phyloP scores from a whole-genome alignment of 495 filamentous ascomycete genomes.

The Lophium mytilinum region DNA sequence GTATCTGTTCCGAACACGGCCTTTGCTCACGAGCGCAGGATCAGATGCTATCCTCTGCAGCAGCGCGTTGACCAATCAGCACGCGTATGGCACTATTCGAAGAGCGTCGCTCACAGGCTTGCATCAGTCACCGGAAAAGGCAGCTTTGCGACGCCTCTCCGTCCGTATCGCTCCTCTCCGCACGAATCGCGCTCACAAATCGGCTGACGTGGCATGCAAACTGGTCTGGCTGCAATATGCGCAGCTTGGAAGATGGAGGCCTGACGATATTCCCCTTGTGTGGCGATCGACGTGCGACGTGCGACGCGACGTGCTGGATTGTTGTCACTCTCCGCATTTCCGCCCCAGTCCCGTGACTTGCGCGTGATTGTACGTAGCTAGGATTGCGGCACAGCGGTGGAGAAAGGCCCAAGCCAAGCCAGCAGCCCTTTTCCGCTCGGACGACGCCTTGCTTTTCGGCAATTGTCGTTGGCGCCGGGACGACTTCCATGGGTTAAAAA shows the following conservation, averaged over 20 bases:
- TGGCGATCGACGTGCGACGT: background rate
- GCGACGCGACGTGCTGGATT: background rate
- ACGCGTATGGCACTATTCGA: background rate
- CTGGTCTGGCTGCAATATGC: background rate
- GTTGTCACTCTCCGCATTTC: background rate
- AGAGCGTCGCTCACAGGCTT: background rate
- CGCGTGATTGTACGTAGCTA: background rate
- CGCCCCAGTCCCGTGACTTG: background rate
- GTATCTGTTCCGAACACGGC: background rate
- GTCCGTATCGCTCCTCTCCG: no score
- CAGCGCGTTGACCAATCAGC: background rate
- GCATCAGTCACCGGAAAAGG: no score
- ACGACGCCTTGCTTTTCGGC: no score
- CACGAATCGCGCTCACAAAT: background rate
- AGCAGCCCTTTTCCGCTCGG: no score
- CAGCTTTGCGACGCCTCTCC: no score
- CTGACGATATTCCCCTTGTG: no score
- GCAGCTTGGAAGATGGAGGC: background rate
- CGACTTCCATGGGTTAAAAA: no score
- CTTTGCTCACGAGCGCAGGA: background rate
- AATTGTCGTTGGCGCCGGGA: no score
- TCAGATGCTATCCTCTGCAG: background rate
- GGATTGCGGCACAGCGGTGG: no score
- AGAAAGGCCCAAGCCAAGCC: no score
- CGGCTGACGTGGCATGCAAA: background rate